Percentiles rank a stretch among this genome's conserved stretches.
Conservation (phyloP, 805 yeast species). For the Dipodascus geniculatus region DNA sequence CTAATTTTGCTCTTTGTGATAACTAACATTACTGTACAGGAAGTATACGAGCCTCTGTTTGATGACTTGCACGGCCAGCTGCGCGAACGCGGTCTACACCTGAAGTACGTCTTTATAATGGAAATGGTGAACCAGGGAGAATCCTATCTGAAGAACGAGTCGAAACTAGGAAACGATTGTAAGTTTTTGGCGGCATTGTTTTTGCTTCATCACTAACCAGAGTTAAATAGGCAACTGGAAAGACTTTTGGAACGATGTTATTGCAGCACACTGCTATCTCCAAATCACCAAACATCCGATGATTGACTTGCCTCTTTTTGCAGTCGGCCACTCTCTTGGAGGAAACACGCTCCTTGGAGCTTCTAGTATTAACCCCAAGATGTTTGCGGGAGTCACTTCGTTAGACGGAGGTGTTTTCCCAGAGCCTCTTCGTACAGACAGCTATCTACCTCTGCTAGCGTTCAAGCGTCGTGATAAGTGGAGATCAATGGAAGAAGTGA, state of each 20-base stretch:
- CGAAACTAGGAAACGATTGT: constrained; percentile 14
- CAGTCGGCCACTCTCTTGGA: constrained; percentile 17
- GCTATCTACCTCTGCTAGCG: constrained; percentile 4
- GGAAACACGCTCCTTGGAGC: constrained; percentile 9
- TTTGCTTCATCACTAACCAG: not conserved
- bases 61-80: not conserved
- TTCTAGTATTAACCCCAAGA: constrained; percentile 8
- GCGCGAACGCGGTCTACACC: constrained; percentile 1
- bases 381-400: constrained; percentile 11
- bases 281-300: constrained; percentile 6
- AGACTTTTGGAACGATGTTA: constrained; percentile 10
- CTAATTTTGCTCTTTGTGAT: not conserved
- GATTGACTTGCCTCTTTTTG: constrained; percentile 12
- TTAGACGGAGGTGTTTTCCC: constrained; percentile 14
- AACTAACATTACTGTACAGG: not conserved
- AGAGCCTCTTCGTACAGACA: constrained; percentile 2
- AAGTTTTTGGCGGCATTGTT: not conserved
- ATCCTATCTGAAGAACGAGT: constrained; percentile 12
- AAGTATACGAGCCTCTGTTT: not conserved
- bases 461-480: constrained; percentile 11
- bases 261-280: constrained; percentile 7
- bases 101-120: constrained; percentile 6
- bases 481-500: constrained; percentile 10
- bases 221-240: constrained; percentile 9
- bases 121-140: constrained; percentile 14